phyloP scores from a whole-genome alignment of 163 green algal genomes.

The Botryococcus braunii region DNA sequence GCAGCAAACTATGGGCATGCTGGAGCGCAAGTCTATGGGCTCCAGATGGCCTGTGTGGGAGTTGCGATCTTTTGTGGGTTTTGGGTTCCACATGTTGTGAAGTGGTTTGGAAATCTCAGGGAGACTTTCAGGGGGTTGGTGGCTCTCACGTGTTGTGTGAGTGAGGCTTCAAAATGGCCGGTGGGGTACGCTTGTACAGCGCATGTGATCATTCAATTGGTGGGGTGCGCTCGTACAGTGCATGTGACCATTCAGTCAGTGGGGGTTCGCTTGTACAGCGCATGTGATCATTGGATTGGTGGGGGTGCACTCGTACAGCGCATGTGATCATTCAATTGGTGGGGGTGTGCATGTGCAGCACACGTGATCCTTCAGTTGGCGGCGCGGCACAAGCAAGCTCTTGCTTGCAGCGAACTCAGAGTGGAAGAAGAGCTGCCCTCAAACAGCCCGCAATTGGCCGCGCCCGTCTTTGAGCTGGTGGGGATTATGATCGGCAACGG shows the following conservation, averaged over 20 bases:
- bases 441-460: conserved; percentile 2
- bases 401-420: no score
- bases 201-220: not conserved
- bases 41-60: no score
- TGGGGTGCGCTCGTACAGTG: not conserved
- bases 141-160: not conserved
- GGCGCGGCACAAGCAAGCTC: not conserved
- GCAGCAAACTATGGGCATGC: no score
- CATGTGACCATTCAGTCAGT: not conserved
- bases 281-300: not conserved
- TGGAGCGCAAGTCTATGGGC: no score
- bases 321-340: conserved; percentile 55
- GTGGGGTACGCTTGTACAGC: not conserved
- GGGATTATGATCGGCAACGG: conserved; percentile 52
- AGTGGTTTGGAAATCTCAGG: no score
- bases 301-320: conserved; percentile 7
- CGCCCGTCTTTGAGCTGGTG: conserved; percentile 18
- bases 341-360: not conserved
- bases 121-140: not conserved
- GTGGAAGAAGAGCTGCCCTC: conserved; percentile 2
- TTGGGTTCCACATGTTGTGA: no score
- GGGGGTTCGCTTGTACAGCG: not conserved
- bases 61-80: no score
- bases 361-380: not conserved
- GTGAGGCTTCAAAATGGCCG: not conserved